These are phyloP conservation scores for Diaporthe velutina DNA, from an alignment of 2,329 filamentous ascomycete species.

Conservation along the genomic window DNA sequence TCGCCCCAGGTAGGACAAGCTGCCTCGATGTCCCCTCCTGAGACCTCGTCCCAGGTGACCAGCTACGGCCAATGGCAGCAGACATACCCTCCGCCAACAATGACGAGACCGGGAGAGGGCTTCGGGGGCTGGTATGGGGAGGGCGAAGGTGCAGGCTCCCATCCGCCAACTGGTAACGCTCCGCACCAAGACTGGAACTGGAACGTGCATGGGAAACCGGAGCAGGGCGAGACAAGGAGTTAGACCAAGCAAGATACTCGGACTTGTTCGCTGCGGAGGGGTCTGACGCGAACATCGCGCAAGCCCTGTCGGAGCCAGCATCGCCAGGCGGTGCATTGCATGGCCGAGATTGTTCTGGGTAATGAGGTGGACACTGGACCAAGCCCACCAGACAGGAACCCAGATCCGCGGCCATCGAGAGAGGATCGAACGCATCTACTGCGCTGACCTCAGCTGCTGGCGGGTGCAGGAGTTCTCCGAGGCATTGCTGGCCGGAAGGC, in stretches of 20 bases:
- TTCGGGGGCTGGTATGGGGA: conserved; percentile 37
- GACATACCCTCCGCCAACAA: conserved; percentile 16
- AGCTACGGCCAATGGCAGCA: conserved; percentile 33
- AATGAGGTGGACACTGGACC: neutral
- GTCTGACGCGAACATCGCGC: neutral
- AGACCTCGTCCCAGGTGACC: conserved; percentile 14
- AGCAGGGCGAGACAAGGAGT: conserved; percentile 13
- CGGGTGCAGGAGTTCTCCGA: neutral
- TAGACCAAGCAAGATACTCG: neutral
- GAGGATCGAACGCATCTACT: conserved; percentile 13
- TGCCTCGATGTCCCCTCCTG: conserved; percentile 31
- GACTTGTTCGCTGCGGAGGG: neutral
- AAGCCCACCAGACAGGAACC: neutral
- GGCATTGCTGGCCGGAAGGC: neutral
- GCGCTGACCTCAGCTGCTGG: conserved; percentile 8
- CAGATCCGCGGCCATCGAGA: neutral
- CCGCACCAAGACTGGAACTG: conserved; percentile 25
- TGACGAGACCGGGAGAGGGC: conserved; percentile 27
- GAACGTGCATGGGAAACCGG: conserved; percentile 12
- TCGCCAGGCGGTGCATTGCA: neutral
- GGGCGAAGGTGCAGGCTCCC: conserved; percentile 3
- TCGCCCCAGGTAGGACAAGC: conserved; percentile 26
- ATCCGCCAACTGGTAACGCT: neutral
- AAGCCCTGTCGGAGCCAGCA: neutral
- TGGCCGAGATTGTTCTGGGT: neutral